Base-by-base conservation (phyloP, 805 yeast species). In the Pichia exigua region DNA sequence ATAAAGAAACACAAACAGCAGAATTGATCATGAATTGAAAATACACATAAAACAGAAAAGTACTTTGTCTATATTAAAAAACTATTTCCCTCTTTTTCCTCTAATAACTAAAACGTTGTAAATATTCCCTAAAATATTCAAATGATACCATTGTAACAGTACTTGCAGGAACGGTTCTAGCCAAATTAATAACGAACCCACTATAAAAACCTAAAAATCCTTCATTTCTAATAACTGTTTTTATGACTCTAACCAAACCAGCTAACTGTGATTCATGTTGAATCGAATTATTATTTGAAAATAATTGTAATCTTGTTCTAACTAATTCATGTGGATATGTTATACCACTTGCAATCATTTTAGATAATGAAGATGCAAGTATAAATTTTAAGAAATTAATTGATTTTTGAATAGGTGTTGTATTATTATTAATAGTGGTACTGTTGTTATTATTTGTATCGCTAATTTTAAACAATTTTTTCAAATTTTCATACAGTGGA, bases 301-400 rank as follows among this genome's bases (percentile, higher is more conserved):
- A 61, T 35, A 87, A 78, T 69, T 92, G 99, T 79, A 90, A 78
- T 61, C 98, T 76, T 13, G 98, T 91, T 60, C 99, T 77, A 46
- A 94, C 73, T 32, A 92, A 91, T 66, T 92, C 99, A 69, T 92
- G 99, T 2, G 99, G 98, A 64, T 92, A 92, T 0, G 98, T 92
- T 49, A 88, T 74, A 1, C 88, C 75, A 45, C 94, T 83, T 4
- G 98, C 98, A 47, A 85, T 73, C 85, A 91, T 86, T 66, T 92
- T 92, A 5, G 96, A 85, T 13, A 82, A 60, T 15, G 91, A 78
- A 2, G 95, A 85, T 2, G 97, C 95, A 22, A 73, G 59, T 2
- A 83, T 73, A 42, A 82, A 65, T 54, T 78, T 75, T 15, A 67
- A 47, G 39, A 80, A 66, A 35, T 55, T 53, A 26, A n/a, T 41